phyloP scores from a whole-genome alignment of 352 stramenopile genomes.

The Peronosclerospora sorghi region DNA sequence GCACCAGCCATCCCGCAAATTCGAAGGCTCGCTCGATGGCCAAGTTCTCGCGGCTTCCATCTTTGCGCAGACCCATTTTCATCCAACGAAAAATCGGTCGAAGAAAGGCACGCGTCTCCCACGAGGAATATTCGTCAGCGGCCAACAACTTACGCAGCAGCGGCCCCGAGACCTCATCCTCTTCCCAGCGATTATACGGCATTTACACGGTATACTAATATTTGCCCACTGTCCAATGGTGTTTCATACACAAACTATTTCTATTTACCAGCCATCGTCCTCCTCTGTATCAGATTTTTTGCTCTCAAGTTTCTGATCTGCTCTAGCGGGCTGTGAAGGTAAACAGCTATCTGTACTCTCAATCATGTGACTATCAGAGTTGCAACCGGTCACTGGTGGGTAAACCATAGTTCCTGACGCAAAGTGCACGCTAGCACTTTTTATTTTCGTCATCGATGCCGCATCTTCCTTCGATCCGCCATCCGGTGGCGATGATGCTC shows the following conservation, averaged over 20 bases:
- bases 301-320: neutral
- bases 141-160: slow-evolving; percentile 16
- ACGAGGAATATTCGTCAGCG: slow-evolving; percentile 15
- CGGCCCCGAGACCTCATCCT: slow-evolving; percentile 19
- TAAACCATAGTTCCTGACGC: slow-evolving; percentile 12
- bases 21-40: slow-evolving; percentile 50
- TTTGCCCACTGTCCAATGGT: neutral
- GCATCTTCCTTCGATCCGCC: slow-evolving; percentile 1
- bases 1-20: slow-evolving; percentile 64
- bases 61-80: slow-evolving; percentile 51
- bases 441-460: slow-evolving; percentile 6
- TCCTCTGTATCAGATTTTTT: slow-evolving; percentile 12
- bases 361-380: slow-evolving; percentile 9
- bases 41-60: slow-evolving; percentile 37
- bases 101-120: slow-evolving; percentile 57
- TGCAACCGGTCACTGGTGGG: slow-evolving; percentile 2
- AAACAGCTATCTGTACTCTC: slow-evolving; percentile 11
- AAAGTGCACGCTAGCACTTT: slow-evolving; percentile 14
- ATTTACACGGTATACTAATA: neutral
- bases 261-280: slow-evolving; percentile 21
- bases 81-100: slow-evolving; percentile 64
- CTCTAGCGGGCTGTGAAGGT: slow-evolving; percentile 2
- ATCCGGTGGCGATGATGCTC: slow-evolving; percentile 1
- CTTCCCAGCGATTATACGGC: slow-evolving; percentile 14
- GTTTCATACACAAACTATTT: neutral